Evolutionary conservation across 257 asterid genomes (phyloP).

Genomic region (Solanum sejunctum): DNA sequence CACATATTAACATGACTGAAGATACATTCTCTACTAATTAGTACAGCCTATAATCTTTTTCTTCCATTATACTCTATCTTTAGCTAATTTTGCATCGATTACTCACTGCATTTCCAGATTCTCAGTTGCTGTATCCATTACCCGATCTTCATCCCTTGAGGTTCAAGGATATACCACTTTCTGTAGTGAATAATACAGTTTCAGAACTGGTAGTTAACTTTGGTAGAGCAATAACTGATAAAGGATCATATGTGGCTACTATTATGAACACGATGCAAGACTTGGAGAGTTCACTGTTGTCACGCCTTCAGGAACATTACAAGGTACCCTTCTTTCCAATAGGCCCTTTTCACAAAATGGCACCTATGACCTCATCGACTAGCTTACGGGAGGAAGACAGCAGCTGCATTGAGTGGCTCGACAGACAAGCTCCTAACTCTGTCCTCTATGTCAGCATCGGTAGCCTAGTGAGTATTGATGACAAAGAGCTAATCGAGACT

Average conservation of each 20-base stretch:
- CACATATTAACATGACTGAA: not conserved
- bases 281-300: not conserved
- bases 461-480: slow-evolving; percentile 18
- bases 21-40: not conserved
- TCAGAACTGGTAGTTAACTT: too few relatives aligned
- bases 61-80: too few relatives aligned
- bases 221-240: not conserved
- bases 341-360: not conserved
- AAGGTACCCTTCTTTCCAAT: not conserved
- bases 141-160: not conserved
- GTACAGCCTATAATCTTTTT: not conserved
- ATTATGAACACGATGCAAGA: not conserved
- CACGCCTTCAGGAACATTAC: not conserved
- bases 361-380: not conserved
- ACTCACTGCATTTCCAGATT: not conserved
- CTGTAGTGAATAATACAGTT: not conserved
- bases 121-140: not conserved
- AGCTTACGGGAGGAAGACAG: not conserved
- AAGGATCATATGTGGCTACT: not conserved
- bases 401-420: not conserved
- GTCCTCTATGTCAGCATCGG: slow-evolving; percentile 17
- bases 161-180: not conserved
- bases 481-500: slow-evolving; percentile 1
- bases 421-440: not conserved
- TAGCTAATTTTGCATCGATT: not conserved